Base-by-base conservation (phyloP, 768 basidiomycete genomes). In the Suillus ampliporus region DNA sequence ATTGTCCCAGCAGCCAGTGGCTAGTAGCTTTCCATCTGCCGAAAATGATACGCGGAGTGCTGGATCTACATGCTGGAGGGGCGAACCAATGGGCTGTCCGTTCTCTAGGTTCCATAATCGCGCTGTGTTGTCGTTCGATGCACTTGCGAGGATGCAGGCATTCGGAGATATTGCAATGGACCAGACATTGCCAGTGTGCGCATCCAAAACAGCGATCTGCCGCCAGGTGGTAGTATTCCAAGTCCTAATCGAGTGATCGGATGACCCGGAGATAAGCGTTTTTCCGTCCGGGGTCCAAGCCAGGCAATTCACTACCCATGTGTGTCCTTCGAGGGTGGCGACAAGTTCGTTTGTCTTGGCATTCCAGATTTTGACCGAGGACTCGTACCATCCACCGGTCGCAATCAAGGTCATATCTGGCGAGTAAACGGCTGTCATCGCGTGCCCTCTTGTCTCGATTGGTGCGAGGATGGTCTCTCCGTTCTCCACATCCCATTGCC, bases 151-250 rank as follows among this genome's bases (percentile, higher is more conserved):
- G 11, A 51, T n/a, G n/a, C 21, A 23, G 14, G 61, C 68, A 63
- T 69, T 65, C 13, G 61, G 69, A 3, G 71, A 66, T 54, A 71
- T 66, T 1, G 68, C 67, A 28, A 74, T 47, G 31, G 63, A 4
- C 5, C 43, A 43, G 60, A 60, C 6, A 73, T 62, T 5, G 46
- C 31, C 40, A 41, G 40, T 41, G 40, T 41, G 40, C 17, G 0
- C 15, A 6, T 17, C 40, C 15, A 41, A 5, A 17, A 17, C 40
- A 5, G 40, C 40, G 2, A 6, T 41, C 6, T 41, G 40, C 40
- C 17, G 6, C 40, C 40, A 41, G 3, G 6, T 6, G 6, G 1
- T 41, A 7, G 40, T 17, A 41, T 41, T 13, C 15, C 40, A 41
- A 13, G 21, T 46, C 21, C 21, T 23, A 38, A 60, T 28, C 4